Evolutionary conservation across 2,329 filamentous ascomycete species (phyloP).

Genomic region (Didymella pomorum): DNA sequence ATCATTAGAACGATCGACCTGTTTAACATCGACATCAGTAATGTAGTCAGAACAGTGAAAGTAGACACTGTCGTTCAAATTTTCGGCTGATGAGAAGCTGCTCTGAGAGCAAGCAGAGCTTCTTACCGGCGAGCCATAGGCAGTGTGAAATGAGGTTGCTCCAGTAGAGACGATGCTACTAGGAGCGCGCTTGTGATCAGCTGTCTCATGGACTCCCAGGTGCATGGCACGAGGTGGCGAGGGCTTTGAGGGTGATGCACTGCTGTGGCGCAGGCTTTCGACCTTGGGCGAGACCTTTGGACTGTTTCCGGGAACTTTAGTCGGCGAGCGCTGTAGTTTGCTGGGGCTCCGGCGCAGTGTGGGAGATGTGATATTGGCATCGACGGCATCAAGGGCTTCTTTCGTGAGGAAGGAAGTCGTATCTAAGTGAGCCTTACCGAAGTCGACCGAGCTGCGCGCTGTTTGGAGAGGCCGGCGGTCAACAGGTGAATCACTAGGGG

Average conservation of each 20-base stretch:
- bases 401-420: constrained; percentile 40
- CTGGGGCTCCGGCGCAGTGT: constrained; percentile 20
- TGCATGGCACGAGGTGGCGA: constrained; percentile 29
- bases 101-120: constrained; percentile 29
- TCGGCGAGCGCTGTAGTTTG: constrained; percentile 24
- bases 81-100: constrained; percentile 33
- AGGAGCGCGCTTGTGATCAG: constrained; percentile 21
- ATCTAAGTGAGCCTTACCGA: constrained; percentile 24
- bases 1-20: constrained; percentile 7
- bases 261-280: constrained; percentile 20
- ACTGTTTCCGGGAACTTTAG: constrained; percentile 33
- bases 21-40: constrained; percentile 28
- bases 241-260: constrained; percentile 24
- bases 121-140: constrained; percentile 42
- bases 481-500: constrained; percentile 21
- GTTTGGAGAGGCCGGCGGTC: constrained; percentile 29
- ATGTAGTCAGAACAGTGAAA: constrained; percentile 17
- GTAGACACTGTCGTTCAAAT: constrained; percentile 18
- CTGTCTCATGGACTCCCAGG: constrained; percentile 1
- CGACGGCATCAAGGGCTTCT: constrained; percentile 33
- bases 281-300: constrained; percentile 27
- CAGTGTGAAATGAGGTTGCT: constrained; percentile 34
- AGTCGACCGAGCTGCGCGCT: constrained; percentile 29
- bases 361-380: constrained; percentile 29
- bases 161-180: constrained; percentile 33